phyloP scores from a whole-genome alignment of 805 yeast genomes.

The Allodekkera sacchari region DNA sequence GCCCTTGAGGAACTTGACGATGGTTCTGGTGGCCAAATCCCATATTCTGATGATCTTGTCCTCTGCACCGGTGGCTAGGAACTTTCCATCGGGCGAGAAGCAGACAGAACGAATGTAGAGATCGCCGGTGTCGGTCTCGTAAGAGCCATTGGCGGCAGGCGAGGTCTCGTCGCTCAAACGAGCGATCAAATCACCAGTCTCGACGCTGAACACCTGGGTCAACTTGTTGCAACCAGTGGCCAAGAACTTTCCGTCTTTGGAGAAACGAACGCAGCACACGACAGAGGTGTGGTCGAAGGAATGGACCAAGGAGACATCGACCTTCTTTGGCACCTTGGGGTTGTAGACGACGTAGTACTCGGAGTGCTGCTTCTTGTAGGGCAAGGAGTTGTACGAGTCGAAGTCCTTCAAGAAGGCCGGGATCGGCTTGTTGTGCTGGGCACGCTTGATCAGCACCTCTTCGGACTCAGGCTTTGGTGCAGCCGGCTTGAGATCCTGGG shows the following conservation, averaged over 20 bases:
- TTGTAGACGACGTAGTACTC: slow-evolving; percentile 88
- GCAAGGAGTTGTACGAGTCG: slow-evolving; percentile 69
- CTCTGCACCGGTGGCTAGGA: slow-evolving; percentile 89
- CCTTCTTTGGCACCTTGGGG: slow-evolving; percentile 67
- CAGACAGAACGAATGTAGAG: slow-evolving; percentile 92
- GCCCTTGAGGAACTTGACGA: slow-evolving; percentile 80
- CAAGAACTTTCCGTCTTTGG: slow-evolving; percentile 80
- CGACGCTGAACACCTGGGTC: slow-evolving; percentile 89
- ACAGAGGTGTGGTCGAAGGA: slow-evolving; percentile 90
- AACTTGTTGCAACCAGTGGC: slow-evolving; percentile 97
- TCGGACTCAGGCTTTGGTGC: slow-evolving; percentile 11
- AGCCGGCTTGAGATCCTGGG: not conserved
- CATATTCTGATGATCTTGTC: slow-evolving; percentile 89
- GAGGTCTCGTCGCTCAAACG: slow-evolving; percentile 73
- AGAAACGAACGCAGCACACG: slow-evolving; percentile 93
- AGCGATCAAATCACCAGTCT: slow-evolving; percentile 84
- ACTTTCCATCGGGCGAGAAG: slow-evolving; percentile 91
- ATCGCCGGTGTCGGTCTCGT: slow-evolving; percentile 67
- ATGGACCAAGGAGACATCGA: slow-evolving; percentile 84
- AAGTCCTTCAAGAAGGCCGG: slow-evolving; percentile 77
- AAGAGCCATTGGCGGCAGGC: slow-evolving; percentile 41
- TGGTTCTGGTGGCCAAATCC: slow-evolving; percentile 82
- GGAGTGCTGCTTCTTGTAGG: slow-evolving; percentile 71
- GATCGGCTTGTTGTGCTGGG: slow-evolving; percentile 61
- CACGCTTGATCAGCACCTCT: slow-evolving; percentile 30